Evolutionary conservation across 2,329 filamentous ascomycete species (phyloP).

Genomic region (Corniculantispora saksenae): DNA sequence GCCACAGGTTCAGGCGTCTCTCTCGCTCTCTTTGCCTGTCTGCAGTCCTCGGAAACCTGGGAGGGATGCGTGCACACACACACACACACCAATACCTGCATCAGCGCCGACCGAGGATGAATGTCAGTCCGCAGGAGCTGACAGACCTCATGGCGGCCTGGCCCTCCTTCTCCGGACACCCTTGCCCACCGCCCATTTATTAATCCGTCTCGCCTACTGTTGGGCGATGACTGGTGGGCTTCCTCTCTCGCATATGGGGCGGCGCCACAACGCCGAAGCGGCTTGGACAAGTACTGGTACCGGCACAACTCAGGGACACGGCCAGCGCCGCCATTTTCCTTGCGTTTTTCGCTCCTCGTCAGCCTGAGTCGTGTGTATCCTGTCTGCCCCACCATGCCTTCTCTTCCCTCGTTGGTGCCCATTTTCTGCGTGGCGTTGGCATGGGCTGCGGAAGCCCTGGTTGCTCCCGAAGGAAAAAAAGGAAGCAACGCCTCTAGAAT

Average conservation of each 20-base stretch:
- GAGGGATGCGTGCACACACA: background rate
- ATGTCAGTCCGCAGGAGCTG: background rate
- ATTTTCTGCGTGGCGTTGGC: background rate
- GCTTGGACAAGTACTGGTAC: background rate
- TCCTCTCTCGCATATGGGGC: conserved; percentile 11
- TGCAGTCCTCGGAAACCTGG: background rate
- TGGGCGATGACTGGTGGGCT: background rate
- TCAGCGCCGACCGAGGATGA: background rate
- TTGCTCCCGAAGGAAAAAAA: background rate
- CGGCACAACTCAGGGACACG: background rate
- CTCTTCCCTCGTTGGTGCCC: background rate
- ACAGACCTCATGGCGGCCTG: background rate
- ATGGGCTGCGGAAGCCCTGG: background rate
- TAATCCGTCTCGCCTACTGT: background rate
- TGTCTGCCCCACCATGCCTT: conserved; percentile 3
- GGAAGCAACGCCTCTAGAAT: background rate
- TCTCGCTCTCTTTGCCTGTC: too few species aligned
- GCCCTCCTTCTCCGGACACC: background rate
- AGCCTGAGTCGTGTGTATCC: conserved; percentile 13
- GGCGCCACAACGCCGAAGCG: conserved; percentile 15
- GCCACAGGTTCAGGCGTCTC: too few species aligned
- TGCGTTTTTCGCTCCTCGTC: background rate
- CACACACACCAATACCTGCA: background rate
- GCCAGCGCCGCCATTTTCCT: background rate
- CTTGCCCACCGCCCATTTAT: background rate